Evolutionary conservation across 495 filamentous ascomycete genomes (phyloP).

Genomic region (Aspergillus nanangensis): DNA sequence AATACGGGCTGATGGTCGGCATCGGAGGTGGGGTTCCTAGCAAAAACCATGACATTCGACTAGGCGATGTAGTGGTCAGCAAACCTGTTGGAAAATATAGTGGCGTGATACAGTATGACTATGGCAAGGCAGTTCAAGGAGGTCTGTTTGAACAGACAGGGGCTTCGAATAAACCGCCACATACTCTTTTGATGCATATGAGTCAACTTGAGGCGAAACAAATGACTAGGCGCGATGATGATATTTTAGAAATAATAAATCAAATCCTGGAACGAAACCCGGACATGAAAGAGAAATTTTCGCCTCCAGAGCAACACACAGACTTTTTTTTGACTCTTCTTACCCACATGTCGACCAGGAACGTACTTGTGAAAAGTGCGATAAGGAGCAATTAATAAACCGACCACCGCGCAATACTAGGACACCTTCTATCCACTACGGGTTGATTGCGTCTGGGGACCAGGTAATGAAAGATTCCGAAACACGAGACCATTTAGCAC

Average conservation of each 20-base stretch:
- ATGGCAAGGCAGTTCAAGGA: background rate
- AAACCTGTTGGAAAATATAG: background rate
- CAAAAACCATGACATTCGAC: conserved; percentile 17
- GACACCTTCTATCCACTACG: conserved; percentile 15
- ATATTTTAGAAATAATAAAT: conserved; percentile 28
- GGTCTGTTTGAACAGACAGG: background rate
- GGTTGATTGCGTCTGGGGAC: conserved; percentile 20
- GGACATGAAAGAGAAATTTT: conserved; percentile 10
- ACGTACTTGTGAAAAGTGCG: conserved; percentile 14
- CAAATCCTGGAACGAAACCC: conserved; percentile 6
- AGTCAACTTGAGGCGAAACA: conserved; percentile 14
- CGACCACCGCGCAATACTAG: conserved; percentile 6
- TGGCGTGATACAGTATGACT: conserved; percentile 4
- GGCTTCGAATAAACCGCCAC: conserved; percentile 19
- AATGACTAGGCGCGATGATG: conserved; percentile 3
- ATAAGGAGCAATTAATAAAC: conserved; percentile 6
- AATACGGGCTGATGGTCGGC: conserved; percentile 26
- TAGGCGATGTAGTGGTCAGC: conserved; percentile 21
- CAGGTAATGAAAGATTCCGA: conserved; percentile 23
- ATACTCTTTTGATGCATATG: conserved; percentile 14
- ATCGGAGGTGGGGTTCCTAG: conserved; percentile 34
- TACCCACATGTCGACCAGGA: conserved; percentile 12
- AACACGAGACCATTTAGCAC: conserved; percentile 17
- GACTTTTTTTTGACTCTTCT: conserved; percentile 19
- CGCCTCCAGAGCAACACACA: conserved; percentile 5